Evolutionary conservation across 768 basidiomycete genomes (phyloP), one percentile per base, ranked within the genome.

Genomic region (Chalciporus pseudorubinellus): DNA sequence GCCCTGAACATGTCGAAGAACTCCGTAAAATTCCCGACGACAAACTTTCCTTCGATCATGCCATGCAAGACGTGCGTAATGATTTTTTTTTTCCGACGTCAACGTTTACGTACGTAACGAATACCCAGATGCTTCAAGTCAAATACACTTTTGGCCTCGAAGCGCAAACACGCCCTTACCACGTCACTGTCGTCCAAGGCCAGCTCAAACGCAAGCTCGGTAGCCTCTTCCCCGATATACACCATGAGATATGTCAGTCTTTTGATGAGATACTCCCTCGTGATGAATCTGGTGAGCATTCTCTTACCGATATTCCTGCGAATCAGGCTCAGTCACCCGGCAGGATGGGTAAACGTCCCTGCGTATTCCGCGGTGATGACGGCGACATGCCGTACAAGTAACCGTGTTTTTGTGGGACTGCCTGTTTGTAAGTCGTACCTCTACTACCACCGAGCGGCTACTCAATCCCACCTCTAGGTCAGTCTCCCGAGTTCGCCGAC

Each of bases 1-100:
- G 77, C 1, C 62, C 68, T 0, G 53, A 73, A 21, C 65, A 75
- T 41, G 63, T 82, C 12, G 77, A 82, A 6, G 82, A 84, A 38
- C 58, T 85, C 16, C 72, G 78, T 20, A 74, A 65, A 51, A 74
- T 74, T n/a, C 68, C 73, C 6, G 78, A 79, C 43, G 68, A 77
- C n/a, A 69, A 70, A 22, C 63, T 80, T 5, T 79, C 77, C 24
- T 69, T 74, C 46, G 53, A 59, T 51, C 70, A 72, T 18, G 73
- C 72, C 4, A 67, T 72, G 36, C 56, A 64, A 42, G 74, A 75
- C 24, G 81, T 79, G 46, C 10, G 67, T 59, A 24, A 21, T 22
- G 22, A 39, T 39, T 48, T 40, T 53, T 39, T 53, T 4, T 9
- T 28, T 40, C 59, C 31, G 2, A 51, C 39, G 40, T 43, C 40